phyloP scores from a whole-genome alignment of 179 eudicot species.

The Silene coronaria region DNA sequence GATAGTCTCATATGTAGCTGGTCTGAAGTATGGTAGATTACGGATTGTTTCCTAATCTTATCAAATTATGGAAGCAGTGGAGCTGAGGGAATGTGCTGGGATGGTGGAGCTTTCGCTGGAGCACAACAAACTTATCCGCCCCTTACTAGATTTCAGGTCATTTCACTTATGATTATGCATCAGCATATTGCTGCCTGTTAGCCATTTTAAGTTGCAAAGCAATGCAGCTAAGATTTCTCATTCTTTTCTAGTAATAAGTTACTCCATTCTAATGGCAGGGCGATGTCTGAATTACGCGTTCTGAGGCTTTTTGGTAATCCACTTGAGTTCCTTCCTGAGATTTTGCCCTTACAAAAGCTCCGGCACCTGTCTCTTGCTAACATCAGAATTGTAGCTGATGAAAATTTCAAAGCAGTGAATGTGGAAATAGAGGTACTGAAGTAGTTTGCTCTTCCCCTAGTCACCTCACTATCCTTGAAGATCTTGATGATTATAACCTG shows the following conservation, averaged over 20 bases:
- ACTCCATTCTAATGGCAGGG: slow-evolving; percentile 48
- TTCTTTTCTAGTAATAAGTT: slow-evolving; percentile 24
- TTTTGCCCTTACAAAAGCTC: slow-evolving; percentile 81
- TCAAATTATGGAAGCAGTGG: slow-evolving; percentile 50
- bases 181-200: slow-evolving; percentile 14
- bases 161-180: slow-evolving; percentile 14
- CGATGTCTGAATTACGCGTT: slow-evolving; percentile 83
- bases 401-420: slow-evolving; percentile 71
- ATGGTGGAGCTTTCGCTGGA: slow-evolving; percentile 92
- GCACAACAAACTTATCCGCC: slow-evolving; percentile 94
- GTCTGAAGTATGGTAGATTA: background rate
- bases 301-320: slow-evolving; percentile 95
- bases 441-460: slow-evolving; percentile 7
- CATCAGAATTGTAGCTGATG: slow-evolving; percentile 86
- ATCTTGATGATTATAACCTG: slow-evolving; percentile 13
- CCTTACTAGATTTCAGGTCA: slow-evolving; percentile 96
- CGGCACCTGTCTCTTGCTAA: slow-evolving; percentile 97
- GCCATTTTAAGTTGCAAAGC: background rate
- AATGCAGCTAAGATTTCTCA: background rate
- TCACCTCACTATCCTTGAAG: background rate
- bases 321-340: slow-evolving; percentile 94
- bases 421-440: slow-evolving; percentile 85
- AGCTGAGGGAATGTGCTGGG: slow-evolving; percentile 83
- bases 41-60: slow-evolving; percentile 15
- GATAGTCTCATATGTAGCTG: background rate